Evolutionary conservation across 495 filamentous ascomycete species (phyloP), one percentile per base, ranked within the genome.

Genomic region (Talaromyces trachyspermus): DNA sequence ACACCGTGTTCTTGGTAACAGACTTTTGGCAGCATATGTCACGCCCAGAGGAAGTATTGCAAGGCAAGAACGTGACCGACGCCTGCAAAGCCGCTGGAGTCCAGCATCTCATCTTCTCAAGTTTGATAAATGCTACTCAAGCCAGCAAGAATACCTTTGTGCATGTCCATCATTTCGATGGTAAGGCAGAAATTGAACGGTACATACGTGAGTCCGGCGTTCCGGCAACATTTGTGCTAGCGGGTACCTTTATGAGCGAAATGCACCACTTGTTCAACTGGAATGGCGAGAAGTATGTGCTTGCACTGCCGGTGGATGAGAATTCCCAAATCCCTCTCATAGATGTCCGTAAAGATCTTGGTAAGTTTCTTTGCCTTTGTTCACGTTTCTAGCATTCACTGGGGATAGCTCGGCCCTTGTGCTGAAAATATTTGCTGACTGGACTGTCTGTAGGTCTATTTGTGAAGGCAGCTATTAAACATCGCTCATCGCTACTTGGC

Each of bases 61-160:
- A 81, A 50, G 79, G 77, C 17, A 75, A 75, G 51, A 74, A 74
- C 49, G 71, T 80, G 4, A 72, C 74, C 9, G 68, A 77, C 36
- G 77, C 71, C 3, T 69, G 69, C 33, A 56, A 53, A 19, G 58
- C 51, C 5, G 37, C 47, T 11, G 56, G 58, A 38, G 49, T 56
- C 24, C 17, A 43, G 33, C 49, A 60, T 23, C 44, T 61, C 17
- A 60, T 62, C 42, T 58, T 61, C 50, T 58, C 54, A 6, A 54
- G 58, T 2, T 43, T 63, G 1, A 25, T 49, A 11, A 29, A 61
- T 24, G 54, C 45, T 1, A 56, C 29, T 9, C 42, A 59, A 23
- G 38, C 32, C 1, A 57, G 47, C 5, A 44, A 49, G 11, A 56
- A 58, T 2, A 43, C 35, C 3, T 49, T 59, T 6, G 49, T 25